A percentile compares a stretch with the other conserved stretches of the same genome.
Conservation (phyloP, 2,329 filamentous ascomycete genomes). For the Chalara sp. region DNA sequence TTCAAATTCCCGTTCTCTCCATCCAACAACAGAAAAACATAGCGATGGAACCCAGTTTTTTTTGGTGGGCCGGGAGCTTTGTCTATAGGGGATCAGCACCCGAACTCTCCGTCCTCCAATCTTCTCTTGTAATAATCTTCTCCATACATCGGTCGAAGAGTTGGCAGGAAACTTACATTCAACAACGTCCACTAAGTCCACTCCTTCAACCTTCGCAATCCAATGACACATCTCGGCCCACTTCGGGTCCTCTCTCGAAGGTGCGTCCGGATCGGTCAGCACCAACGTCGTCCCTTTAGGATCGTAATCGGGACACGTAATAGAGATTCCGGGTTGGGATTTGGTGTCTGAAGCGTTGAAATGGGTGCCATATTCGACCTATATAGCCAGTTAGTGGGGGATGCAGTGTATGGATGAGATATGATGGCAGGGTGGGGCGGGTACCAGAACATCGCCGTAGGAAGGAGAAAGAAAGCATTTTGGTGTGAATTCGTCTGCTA, state of each 20-base stretch:
- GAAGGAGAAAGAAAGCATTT: slow-evolving; percentile 40
- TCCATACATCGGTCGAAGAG: background rate
- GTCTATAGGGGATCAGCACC: slow-evolving; percentile 27
- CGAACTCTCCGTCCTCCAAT: background rate
- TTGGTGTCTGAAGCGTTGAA: slow-evolving; percentile 23
- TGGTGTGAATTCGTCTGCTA: slow-evolving; percentile 50
- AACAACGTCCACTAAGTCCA: slow-evolving; percentile 6
- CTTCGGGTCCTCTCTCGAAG: slow-evolving; percentile 42
- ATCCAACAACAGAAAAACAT: slow-evolving; percentile 46
- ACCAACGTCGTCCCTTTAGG: slow-evolving; percentile 36
- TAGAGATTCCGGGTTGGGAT: slow-evolving; percentile 20
- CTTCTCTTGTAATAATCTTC: background rate
- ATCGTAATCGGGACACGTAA: slow-evolving; percentile 20
- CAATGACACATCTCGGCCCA: slow-evolving; percentile 54
- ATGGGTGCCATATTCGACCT: slow-evolving; percentile 20
- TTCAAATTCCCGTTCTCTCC: slow-evolving; percentile 33
- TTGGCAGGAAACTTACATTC: slow-evolving; percentile 15
- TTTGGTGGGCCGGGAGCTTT: slow-evolving; percentile 48
- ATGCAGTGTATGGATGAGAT: background rate
- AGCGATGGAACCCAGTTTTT: slow-evolving; percentile 47
- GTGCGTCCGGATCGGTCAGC: slow-evolving; percentile 53
- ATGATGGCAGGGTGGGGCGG: background rate
- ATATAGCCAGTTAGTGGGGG: background rate
- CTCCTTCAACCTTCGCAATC: slow-evolving; percentile 24
- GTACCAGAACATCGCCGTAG: slow-evolving; percentile 32